Percentiles rank a stretch among this genome's conserved stretches.
Evolutionary conservation across 495 filamentous ascomycete species (phyloP).

Genomic region (Aspergillus cavernicola): DNA sequence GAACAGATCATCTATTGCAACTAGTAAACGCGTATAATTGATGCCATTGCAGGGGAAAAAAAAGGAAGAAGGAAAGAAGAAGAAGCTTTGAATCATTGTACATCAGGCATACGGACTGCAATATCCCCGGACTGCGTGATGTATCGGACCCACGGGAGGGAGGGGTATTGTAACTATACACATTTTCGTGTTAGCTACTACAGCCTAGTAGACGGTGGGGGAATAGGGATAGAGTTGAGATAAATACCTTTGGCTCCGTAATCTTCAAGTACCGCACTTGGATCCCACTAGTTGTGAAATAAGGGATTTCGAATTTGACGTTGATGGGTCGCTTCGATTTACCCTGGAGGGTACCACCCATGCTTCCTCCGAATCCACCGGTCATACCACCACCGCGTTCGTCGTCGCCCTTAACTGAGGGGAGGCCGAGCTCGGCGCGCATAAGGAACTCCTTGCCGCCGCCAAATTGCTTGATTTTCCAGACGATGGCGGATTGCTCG

Average conservation of each 20-base stretch:
- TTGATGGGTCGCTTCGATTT: constrained; percentile 95
- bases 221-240: neutral
- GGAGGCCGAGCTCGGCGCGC: constrained; percentile 94
- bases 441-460: constrained; percentile 98
- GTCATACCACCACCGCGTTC: constrained; percentile 96
- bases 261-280: constrained; percentile 99
- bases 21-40: neutral
- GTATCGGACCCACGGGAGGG: constrained; percentile 97
- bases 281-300: constrained; percentile 98
- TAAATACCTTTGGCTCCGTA: constrained; percentile 91
- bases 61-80: constrained; percentile 8
- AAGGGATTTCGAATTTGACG: constrained; percentile 99
- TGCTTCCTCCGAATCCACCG: constrained; percentile 91
- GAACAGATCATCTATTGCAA: constrained; percentile 4
- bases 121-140: constrained; percentile 97
- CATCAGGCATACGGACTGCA: constrained; percentile 86
- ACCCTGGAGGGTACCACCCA: constrained; percentile 67
- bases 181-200: too few species aligned
- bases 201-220: too few species aligned
- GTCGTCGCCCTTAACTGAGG: constrained; percentile 93
- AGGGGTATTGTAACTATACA: constrained; percentile 85
- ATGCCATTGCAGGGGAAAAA: constrained; percentile 6
- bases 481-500: constrained; percentile 95
- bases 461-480: constrained; percentile 99
- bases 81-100: constrained; percentile 54